A percentile compares a stretch with the other conserved stretches of the same genome.
phyloP scores from a whole-genome alignment of 2,329 filamentous ascomycete genomes.

The Penicillium paneum region DNA sequence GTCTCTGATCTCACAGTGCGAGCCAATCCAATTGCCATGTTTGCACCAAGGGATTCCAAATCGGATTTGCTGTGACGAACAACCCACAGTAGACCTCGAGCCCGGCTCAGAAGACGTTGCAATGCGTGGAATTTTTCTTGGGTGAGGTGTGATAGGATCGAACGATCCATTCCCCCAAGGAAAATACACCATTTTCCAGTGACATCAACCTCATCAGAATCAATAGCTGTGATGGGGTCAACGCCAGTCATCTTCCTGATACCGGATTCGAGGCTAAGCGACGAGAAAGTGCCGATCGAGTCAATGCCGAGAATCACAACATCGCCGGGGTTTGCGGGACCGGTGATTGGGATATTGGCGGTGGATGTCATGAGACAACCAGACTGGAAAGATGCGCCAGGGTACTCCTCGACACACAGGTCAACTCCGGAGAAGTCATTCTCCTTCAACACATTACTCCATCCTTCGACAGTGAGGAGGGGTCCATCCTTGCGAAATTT shows the following conservation, averaged over 20 bases:
- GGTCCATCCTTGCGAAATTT: constrained; percentile 24
- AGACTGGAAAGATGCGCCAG: constrained; percentile 19
- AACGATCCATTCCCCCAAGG: constrained; percentile 21
- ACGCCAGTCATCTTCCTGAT: constrained; percentile 15
- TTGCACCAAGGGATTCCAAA: constrained; percentile 15
- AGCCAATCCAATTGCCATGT: constrained; percentile 24
- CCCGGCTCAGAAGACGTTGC: constrained; percentile 16
- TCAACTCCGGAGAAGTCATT: constrained; percentile 25
- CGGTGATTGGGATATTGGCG: constrained; percentile 9
- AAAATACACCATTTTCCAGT: constrained; percentile 24
- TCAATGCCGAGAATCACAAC: constrained; percentile 19
- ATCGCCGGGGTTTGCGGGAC: constrained; percentile 12
- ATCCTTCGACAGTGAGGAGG: constrained; percentile 18
- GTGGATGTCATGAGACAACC: constrained; percentile 22
- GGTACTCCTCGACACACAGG: constrained; percentile 20
- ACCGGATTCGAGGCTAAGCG: constrained; percentile 12
- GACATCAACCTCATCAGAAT: constrained; percentile 12
- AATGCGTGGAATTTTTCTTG: constrained; percentile 14
- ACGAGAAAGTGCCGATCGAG: constrained; percentile 11
- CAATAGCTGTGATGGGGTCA: constrained; percentile 1
- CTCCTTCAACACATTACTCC: constrained; percentile 18
- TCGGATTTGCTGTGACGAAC: constrained; percentile 18
- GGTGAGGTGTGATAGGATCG: constrained; percentile 17
- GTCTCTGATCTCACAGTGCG: constrained; percentile 24
- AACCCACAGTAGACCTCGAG: constrained; percentile 21